These are phyloP conservation scores for Diaporthe eres DNA, from an alignment of 2,329 filamentous ascomycete species.

Conservation along the genomic window DNA sequence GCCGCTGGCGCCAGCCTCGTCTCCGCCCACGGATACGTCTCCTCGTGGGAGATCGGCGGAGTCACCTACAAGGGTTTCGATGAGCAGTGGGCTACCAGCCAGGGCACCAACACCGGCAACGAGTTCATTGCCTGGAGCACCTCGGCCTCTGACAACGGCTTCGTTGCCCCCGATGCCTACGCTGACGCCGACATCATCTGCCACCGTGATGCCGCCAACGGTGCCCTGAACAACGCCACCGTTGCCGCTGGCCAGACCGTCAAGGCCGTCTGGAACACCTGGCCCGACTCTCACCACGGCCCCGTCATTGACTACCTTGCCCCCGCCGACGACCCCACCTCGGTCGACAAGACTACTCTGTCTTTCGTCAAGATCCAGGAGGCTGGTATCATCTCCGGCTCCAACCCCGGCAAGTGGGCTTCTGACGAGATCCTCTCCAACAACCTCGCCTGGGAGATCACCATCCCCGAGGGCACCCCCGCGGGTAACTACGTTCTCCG, in stretches of 20 bases:
- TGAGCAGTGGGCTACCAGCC: slow-evolving; percentile 38
- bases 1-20: slow-evolving; percentile 45
- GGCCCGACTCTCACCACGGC: slow-evolving; percentile 58
- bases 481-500: slow-evolving; percentile 60
- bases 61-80: slow-evolving; percentile 47
- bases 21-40: slow-evolving; percentile 51
- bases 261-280: slow-evolving; percentile 55
- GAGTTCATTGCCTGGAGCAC: slow-evolving; percentile 41
- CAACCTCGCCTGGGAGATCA: slow-evolving; percentile 59
- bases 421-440: slow-evolving; percentile 62
- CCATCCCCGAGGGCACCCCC: slow-evolving; percentile 55
- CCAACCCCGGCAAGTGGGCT: slow-evolving; percentile 64
- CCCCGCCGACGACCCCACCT: slow-evolving; percentile 67
- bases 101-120: slow-evolving; percentile 38
- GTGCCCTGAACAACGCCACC: slow-evolving; percentile 51
- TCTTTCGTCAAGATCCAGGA: slow-evolving; percentile 76
- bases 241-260: slow-evolving; percentile 54
- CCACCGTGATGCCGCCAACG: slow-evolving; percentile 49
- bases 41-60: slow-evolving; percentile 49
- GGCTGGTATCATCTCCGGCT: slow-evolving; percentile 64
- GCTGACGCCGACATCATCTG: slow-evolving; percentile 56
- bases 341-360: slow-evolving; percentile 65
- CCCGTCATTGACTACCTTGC: slow-evolving; percentile 77
- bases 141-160: slow-evolving; percentile 54
- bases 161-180: slow-evolving; percentile 56